Evolutionary conservation across 2,329 filamentous ascomycete genomes (phyloP).

Genomic region (Clathrospora elynae): DNA sequence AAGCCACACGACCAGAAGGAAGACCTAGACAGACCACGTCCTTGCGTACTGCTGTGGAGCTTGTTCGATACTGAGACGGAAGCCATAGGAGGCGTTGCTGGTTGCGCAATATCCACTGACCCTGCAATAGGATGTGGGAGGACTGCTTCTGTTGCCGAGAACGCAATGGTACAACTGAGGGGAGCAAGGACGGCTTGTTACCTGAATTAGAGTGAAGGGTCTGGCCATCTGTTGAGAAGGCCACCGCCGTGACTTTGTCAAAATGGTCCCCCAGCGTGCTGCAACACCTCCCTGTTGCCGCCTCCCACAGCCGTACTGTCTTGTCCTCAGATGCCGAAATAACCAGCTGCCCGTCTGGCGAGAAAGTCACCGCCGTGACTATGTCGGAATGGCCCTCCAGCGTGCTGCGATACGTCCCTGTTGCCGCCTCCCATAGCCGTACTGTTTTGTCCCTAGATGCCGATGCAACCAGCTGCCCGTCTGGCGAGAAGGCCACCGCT

Average conservation of each 20-base stretch:
- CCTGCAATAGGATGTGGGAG: neutral
- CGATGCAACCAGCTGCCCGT: too few species aligned
- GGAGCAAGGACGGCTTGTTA: neutral
- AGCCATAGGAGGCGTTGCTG: neutral
- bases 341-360: neutral
- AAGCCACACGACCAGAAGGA: constrained; percentile 24
- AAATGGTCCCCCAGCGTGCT: too few species aligned
- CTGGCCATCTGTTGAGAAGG: constrained; percentile 6
- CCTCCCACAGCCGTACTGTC: too few species aligned
- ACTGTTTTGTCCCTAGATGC: too few species aligned
- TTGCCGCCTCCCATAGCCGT: too few species aligned
- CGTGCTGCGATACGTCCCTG: too few species aligned
- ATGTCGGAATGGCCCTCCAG: neutral
- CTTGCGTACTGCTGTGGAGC: constrained; percentile 18
- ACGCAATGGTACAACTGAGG: too few species aligned
- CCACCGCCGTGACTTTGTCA: neutral
- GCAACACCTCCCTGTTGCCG: too few species aligned
- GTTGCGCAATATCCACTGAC: neutral
- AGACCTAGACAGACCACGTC: constrained; percentile 26
- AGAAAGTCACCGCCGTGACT: neutral
- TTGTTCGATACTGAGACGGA: constrained; percentile 25
- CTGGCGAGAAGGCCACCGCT: too few species aligned
- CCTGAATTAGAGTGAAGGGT: constrained; percentile 1
- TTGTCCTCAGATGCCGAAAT: neutral
- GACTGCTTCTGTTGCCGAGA: neutral